These are phyloP conservation scores for Bothriochloa decipiens DNA, from an alignment of 176 grass and related monocot species.

Conservation along the genomic window DNA sequence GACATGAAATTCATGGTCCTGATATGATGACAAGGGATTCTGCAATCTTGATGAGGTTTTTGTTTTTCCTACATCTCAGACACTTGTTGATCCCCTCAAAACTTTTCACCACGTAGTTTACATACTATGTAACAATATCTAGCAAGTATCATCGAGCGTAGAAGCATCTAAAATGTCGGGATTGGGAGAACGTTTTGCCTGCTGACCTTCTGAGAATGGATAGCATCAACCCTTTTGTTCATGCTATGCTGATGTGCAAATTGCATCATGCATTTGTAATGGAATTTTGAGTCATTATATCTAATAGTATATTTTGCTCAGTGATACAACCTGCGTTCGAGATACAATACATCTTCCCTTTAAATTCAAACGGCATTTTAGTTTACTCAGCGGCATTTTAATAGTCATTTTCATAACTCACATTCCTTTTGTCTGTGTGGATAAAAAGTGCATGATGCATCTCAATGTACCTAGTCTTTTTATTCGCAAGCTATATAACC, in stretches of 20 bases:
- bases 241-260: not conserved
- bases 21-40: not conserved
- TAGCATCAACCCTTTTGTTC: not conserved
- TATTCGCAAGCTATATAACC: not conserved
- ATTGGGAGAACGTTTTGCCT: not conserved
- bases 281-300: not conserved
- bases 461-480: not conserved
- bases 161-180: not conserved
- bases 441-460: slow-evolving; percentile 1
- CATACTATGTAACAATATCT: not conserved
- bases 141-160: not conserved
- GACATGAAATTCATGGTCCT: not conserved
- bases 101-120: not conserved
- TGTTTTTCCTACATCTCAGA: not conserved
- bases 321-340: not conserved
- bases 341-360: not conserved
- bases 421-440: not conserved
- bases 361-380: not conserved
- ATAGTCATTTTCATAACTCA: not conserved
- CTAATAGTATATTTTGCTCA: not conserved
- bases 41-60: not conserved
- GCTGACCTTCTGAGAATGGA: not conserved
- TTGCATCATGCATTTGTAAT: not conserved
- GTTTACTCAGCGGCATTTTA: not conserved
- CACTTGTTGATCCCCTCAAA: not conserved